Evolutionary conservation across 805 yeast genomes (phyloP), one percentile per base, ranked within the genome.

Genomic region (Schwanniomyces pseudopolymorphus): DNA sequence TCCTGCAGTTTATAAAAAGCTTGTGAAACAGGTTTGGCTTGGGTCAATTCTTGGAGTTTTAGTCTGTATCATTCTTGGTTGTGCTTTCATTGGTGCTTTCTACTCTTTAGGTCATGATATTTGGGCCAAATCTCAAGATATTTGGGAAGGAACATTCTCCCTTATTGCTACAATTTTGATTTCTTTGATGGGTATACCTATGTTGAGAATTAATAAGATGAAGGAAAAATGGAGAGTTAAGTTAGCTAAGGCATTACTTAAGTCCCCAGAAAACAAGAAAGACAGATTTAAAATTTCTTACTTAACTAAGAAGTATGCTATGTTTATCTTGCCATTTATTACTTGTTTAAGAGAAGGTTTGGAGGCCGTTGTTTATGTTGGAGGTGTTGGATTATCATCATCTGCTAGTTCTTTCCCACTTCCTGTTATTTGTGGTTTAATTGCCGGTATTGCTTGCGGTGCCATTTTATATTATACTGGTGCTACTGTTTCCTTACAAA

Each of bases 91-190:
- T 64, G 99, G 96, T 67, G 90, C 89, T 19, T 92, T 89, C 74
- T 92, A 92, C 66, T 71, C 87, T 31, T 75, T 87, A 42, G 84
- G 85, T 53, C 80, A 80, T 44, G 95, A 92, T 78, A 79, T 92
- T 54, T 92, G 96, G 87, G 77, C 92, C 42, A 63, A 67, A 10
- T 83, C 96, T 16, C 98, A 92, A 67, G 97, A 92, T 66, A 67
- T 92, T 47, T 92, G 98, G 98, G 99, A 92, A 78, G 98, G 97
- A 74, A 76, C 89, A 48, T 90, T 92, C 65, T 88, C 95, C 70
- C 72, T 92, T 55, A 83, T 92, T 66, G 99, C 98, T 2, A 81
- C 96, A 0, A 72, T 88, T 40, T 81, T 92, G 81, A 92, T 92
- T 62, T 81, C 97, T 10, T 58, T 86, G 58, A 91, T 92, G 97